A percentile compares a stretch with the other conserved stretches of the same genome.
These are phyloP conservation scores for Penicillium sp. DNA, from an alignment of 2,329 filamentous ascomycete genomes.

Conservation along the genomic window DNA sequence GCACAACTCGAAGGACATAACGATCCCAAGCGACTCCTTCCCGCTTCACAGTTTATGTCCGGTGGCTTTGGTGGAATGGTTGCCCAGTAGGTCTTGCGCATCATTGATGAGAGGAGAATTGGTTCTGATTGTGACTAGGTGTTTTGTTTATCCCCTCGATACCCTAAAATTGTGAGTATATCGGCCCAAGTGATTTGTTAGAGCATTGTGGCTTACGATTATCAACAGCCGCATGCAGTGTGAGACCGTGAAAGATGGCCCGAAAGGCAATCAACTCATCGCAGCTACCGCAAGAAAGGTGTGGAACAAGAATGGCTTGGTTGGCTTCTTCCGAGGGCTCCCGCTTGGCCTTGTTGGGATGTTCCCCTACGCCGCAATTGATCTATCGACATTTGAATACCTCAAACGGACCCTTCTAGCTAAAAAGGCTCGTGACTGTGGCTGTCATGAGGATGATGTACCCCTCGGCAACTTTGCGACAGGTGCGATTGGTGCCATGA, in stretches of 20 bases:
- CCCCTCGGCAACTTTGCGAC: conserved; percentile 77
- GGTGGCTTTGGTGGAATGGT: conserved; percentile 92
- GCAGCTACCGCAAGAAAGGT: conserved; percentile 81
- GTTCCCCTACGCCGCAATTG: conserved; percentile 97
- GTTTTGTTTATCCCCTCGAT: conserved; percentile 92
- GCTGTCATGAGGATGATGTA: conserved; percentile 80
- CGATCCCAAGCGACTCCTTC: conserved; percentile 75
- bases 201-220: conserved; percentile 7
- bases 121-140: conserved; percentile 50
- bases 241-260: conserved; percentile 82
- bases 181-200: not conserved
- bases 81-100: conserved; percentile 65
- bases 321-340: conserved; percentile 83
- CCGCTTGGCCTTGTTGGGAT: conserved; percentile 93
- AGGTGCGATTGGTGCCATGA: conserved; percentile 84
- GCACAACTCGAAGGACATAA: conserved; percentile 84
- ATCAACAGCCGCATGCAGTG: conserved; percentile 79
- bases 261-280: conserved; percentile 80
- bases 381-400: conserved; percentile 92
- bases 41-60: conserved; percentile 84
- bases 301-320: conserved; percentile 71
- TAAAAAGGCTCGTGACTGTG: conserved; percentile 66
- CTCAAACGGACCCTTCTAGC: conserved; percentile 73
- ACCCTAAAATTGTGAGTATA: conserved; percentile 58
- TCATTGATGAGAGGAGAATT: not conserved